Evolutionary conservation across 2,329 filamentous ascomycete species (phyloP).

Genomic region (Microascus cirrosus): DNA sequence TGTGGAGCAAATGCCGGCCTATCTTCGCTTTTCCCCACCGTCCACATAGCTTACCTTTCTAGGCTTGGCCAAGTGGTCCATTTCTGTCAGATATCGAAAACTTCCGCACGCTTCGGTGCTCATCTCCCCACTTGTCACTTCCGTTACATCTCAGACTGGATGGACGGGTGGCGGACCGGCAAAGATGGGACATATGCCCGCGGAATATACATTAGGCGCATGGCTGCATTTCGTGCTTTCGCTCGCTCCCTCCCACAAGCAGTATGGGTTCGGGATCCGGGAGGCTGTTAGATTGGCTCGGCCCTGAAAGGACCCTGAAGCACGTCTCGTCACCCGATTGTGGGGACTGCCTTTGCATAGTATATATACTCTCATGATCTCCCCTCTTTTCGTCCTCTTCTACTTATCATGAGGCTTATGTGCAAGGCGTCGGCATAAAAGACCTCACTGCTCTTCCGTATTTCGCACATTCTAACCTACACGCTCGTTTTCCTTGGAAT

Average conservation of each 20-base stretch:
- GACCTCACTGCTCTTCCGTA: neutral
- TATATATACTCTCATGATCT: neutral
- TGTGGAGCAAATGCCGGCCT: neutral
- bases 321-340: neutral
- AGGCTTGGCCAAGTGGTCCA: neutral
- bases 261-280: neutral
- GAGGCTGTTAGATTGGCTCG: neutral
- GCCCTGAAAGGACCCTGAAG: neutral
- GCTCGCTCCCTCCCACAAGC: neutral
- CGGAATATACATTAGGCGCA: neutral
- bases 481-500: neutral
- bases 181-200: neutral
- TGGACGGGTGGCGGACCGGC: neutral
- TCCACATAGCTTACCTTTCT: neutral
- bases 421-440: no score
- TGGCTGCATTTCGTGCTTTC: neutral
- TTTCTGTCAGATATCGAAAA: neutral
- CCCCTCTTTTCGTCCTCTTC: neutral
- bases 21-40: neutral
- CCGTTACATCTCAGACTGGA: neutral
- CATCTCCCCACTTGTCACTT: neutral
- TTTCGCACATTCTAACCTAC: neutral
- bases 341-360: neutral
- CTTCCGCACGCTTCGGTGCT: neutral
- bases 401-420: no score